Evolutionary conservation across 768 basidiomycete genomes (phyloP).

Genomic region (Cubamyces lactineus): DNA sequence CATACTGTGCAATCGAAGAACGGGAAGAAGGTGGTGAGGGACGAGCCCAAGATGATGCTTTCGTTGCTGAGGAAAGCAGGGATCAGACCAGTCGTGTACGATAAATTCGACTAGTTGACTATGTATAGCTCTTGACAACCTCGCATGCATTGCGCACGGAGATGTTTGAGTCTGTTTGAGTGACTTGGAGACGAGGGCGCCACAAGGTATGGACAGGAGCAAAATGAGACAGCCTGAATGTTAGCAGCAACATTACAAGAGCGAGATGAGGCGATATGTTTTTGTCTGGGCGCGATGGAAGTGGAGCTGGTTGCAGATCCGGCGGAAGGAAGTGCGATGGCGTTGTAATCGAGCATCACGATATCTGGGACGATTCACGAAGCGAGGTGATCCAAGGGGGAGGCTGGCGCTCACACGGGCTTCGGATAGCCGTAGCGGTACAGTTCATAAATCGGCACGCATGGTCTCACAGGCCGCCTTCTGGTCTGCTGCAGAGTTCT

Average conservation of each 20-base stretch:
- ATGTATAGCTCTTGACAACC: neutral
- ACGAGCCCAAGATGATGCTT: conserved; percentile 45
- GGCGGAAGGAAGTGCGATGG: conserved; percentile 2
- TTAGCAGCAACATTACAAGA: neutral
- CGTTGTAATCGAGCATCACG: neutral
- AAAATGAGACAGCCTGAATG: neutral
- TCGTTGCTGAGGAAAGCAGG: conserved; percentile 50
- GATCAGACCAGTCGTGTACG: conserved; percentile 49
- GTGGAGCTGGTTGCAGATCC: neutral
- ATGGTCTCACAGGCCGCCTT: neutral
- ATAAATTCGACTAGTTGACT: conserved; percentile 49
- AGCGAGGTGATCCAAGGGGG: neutral
- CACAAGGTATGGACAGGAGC: conserved; percentile 11
- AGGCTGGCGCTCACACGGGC: neutral
- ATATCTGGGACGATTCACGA: neutral
- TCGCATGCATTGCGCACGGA: neutral
- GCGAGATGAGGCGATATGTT: neutral
- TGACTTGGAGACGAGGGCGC: neutral
- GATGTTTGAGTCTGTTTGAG: conserved; percentile 11
- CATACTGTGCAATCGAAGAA: conserved; percentile 36
- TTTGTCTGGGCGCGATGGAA: too few relatives aligned
- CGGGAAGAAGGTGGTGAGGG: conserved; percentile 31
- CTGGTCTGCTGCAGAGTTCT: neutral
- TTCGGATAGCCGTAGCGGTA: conserved; percentile 3
- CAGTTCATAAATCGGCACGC: conserved; percentile 1